Evolutionary conservation across 495 filamentous ascomycete genomes (phyloP).

Genomic region (Neurospora intermedia): DNA sequence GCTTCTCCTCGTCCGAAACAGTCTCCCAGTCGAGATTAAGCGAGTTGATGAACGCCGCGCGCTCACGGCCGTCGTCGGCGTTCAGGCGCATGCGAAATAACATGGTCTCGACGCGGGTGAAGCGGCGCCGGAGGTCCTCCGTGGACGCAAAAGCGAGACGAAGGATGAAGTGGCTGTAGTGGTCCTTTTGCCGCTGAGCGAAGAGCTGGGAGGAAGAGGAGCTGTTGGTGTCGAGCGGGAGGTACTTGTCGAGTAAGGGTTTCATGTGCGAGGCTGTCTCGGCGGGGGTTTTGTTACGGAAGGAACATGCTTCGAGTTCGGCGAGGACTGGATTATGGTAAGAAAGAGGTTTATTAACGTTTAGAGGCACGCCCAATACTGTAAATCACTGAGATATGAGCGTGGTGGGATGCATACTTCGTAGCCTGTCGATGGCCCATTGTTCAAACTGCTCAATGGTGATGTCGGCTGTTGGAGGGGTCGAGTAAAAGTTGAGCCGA

Average conservation of each 20-base stretch:
- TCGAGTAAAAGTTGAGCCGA: constrained; percentile 84
- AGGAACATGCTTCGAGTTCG: constrained; percentile 91
- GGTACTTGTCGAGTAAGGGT: constrained; percentile 71
- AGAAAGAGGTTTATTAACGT: no score
- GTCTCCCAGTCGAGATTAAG: constrained; percentile 68
- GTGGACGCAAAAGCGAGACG: constrained; percentile 86
- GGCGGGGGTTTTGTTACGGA: constrained; percentile 71
- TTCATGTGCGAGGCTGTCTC: constrained; percentile 74
- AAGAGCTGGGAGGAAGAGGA: constrained; percentile 46
- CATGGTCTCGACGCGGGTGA: constrained; percentile 75
- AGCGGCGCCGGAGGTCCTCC: constrained; percentile 84
- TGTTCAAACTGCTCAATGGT: constrained; percentile 97
- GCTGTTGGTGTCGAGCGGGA: constrained; percentile 71
- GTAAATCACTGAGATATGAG: no score
- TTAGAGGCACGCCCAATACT: no score
- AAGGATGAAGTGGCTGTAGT: constrained; percentile 96
- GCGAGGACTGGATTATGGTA: constrained; percentile 56
- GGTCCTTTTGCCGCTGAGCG: constrained; percentile 83
- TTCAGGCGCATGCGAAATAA: constrained; percentile 75
- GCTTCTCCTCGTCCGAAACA: constrained; percentile 65
- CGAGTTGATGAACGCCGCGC: constrained; percentile 62
- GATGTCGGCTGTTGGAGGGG: constrained; percentile 85
- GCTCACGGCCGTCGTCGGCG: constrained; percentile 57
- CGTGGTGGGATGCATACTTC: constrained; percentile 26
- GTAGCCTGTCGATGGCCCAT: constrained; percentile 94